phyloP scores from a whole-genome alignment of 2,329 filamentous ascomycete species.

The Epichloe brachyelytri region DNA sequence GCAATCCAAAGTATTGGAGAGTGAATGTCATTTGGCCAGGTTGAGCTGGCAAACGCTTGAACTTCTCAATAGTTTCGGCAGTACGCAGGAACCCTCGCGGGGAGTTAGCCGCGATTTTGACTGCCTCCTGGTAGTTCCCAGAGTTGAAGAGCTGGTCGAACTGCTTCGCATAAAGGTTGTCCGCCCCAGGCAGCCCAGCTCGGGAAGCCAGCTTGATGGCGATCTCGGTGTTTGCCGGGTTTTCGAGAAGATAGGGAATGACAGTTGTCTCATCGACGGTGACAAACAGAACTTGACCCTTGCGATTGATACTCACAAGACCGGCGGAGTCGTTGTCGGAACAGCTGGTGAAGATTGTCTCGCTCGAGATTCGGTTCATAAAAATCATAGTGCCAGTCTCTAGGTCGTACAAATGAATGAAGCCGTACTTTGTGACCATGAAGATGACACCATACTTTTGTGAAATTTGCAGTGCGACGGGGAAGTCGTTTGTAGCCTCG shows the following conservation, averaged over 20 bases:
- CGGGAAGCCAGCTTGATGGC: conserved; percentile 94
- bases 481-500: conserved; percentile 93
- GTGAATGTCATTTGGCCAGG: conserved; percentile 86
- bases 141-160: conserved; percentile 77
- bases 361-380: conserved; percentile 99
- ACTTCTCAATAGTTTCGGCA: conserved; percentile 86
- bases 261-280: conserved; percentile 84
- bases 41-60: conserved; percentile 74
- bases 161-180: conserved; percentile 82
- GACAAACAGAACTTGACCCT: conserved; percentile 91
- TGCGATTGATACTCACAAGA: conserved; percentile 90
- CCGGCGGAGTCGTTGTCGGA: conserved; percentile 73
- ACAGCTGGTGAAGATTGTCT: conserved; percentile 95
- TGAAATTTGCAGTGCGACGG: conserved; percentile 93
- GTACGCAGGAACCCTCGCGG: conserved; percentile 92
- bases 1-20: conserved; percentile 93
- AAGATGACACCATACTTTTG: conserved; percentile 95
- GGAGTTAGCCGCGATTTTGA: conserved; percentile 93
- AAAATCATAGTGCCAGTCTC: conserved; percentile 94
- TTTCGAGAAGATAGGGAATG: conserved; percentile 90
- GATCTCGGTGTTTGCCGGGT: conserved; percentile 84
- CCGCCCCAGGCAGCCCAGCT: conserved; percentile 85
- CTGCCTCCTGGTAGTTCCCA: conserved; percentile 76
- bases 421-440: conserved; percentile 96
- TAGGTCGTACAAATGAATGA: conserved; percentile 96